These are phyloP conservation scores for Camelina neglecta DNA, from an alignment of 345 rosid genomes.

Conservation along the genomic window DNA sequence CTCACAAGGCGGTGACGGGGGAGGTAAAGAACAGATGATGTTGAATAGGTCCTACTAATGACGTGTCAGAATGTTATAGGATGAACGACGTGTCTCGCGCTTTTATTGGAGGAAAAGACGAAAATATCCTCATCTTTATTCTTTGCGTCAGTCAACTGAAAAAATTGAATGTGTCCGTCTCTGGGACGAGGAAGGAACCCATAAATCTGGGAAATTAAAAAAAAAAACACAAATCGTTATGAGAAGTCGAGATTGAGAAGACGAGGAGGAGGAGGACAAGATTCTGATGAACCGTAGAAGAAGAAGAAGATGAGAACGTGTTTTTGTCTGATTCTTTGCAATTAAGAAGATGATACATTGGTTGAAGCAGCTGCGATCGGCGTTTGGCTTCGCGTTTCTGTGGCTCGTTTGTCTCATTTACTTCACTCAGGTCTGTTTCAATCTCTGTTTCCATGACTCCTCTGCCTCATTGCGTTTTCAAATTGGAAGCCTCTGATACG, in stretches of 20 bases:
- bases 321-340: not conserved
- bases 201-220: conserved; percentile 31
- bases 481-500: not conserved
- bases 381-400: conserved; percentile 79
- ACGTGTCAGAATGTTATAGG: conserved; percentile 22
- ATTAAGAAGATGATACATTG: conserved; percentile 64
- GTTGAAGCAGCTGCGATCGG: conserved; percentile 61
- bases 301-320: not conserved
- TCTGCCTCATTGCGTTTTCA: not conserved
- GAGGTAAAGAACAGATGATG: not conserved
- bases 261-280: not conserved
- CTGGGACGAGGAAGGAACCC: conserved; percentile 34
- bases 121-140: conserved; percentile 18
- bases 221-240: not conserved
- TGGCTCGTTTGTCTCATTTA: conserved; percentile 94
- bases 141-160: conserved; percentile 33
- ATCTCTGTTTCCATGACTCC: not conserved
- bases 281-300: conserved; percentile 33
- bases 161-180: conserved; percentile 14
- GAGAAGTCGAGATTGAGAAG: not conserved
- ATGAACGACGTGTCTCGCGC: conserved; percentile 31
- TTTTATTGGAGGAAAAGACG: not conserved
- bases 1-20: conserved; percentile 28
- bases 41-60: conserved; percentile 30
- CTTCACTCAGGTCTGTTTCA: conserved; percentile 75